These are phyloP conservation scores for Misopates orontium DNA, from an alignment of 257 asterid species.

Conservation along the genomic window DNA sequence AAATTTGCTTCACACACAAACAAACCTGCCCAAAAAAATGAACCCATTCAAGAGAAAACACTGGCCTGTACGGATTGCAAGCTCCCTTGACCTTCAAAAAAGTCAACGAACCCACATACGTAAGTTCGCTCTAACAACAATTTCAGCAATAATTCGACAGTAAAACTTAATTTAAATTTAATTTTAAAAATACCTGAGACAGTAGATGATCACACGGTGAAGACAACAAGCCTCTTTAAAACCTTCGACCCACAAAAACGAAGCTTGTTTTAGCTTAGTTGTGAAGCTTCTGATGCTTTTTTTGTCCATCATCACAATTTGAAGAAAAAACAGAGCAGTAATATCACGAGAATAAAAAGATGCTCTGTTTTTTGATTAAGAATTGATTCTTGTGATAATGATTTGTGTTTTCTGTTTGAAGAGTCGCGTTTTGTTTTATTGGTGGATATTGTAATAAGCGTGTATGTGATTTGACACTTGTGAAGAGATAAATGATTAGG, in stretches of 20 bases:
- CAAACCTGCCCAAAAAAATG: constrained; percentile 87
- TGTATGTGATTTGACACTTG: no score
- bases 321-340: background rate
- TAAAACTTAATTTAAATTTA: constrained; percentile 11
- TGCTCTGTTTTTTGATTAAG: background rate
- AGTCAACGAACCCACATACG: constrained; percentile 17
- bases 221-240: constrained; percentile 94
- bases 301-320: constrained; percentile 34
- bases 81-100: constrained; percentile 71
- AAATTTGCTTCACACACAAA: background rate
- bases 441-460: background rate
- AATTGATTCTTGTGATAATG: background rate
- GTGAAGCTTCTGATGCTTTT: constrained; percentile 30
- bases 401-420: no score
- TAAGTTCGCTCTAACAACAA: constrained; percentile 1
- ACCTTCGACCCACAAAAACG: constrained; percentile 74
- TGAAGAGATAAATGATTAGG: no score
- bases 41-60: constrained; percentile 90
- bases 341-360: no score
- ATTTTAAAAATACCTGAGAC: constrained; percentile 48
- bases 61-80: constrained; percentile 89
- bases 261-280: constrained; percentile 59
- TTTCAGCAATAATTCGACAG: background rate
- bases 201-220: constrained; percentile 79
- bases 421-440: no score